Percentiles rank a stretch among this genome's conserved stretches.
These are phyloP conservation scores for Camellia japonica DNA, from an alignment of 148 eudicot species.

Conservation along the genomic window DNA sequence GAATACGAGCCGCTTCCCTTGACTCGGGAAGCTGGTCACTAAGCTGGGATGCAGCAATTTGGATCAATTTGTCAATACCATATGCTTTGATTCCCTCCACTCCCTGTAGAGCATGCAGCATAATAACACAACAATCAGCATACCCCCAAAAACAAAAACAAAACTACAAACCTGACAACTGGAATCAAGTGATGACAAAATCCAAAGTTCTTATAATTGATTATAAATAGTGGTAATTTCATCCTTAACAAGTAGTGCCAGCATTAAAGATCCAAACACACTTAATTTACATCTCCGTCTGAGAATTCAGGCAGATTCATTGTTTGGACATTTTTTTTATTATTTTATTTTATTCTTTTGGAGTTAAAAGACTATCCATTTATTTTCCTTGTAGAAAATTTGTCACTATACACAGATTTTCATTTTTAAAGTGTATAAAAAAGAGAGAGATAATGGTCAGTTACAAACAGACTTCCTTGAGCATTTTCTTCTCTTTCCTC, in stretches of 20 bases:
- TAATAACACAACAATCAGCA: neutral
- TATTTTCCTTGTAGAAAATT: too few species aligned
- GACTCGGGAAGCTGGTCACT: constrained; percentile 79
- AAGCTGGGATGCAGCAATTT: constrained; percentile 65
- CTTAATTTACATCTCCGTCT: neutral
- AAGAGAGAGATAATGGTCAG: neutral
- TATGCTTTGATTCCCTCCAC: constrained; percentile 49
- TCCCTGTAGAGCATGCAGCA: constrained; percentile 34
- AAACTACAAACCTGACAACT: neutral
- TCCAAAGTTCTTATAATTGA: too few species aligned
- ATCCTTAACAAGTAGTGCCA: neutral
- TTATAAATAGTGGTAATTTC: neutral
- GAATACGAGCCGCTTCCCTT: constrained; percentile 70
- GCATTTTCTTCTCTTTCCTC: neutral
- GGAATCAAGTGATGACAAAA: neutral
- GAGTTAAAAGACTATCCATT: too few species aligned
- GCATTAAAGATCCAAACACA: neutral
- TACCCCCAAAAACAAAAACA: neutral
- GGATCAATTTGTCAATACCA: constrained; percentile 57
- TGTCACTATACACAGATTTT: too few species aligned
- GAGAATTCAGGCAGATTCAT: neutral
- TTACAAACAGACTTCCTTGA: neutral
- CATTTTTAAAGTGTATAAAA: too few species aligned
- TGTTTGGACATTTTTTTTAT: too few species aligned
- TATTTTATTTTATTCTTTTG: too few species aligned